These are phyloP conservation scores for Aureobasidium lini DNA, from an alignment of 2,329 filamentous ascomycete genomes.

Conservation along the genomic window DNA sequence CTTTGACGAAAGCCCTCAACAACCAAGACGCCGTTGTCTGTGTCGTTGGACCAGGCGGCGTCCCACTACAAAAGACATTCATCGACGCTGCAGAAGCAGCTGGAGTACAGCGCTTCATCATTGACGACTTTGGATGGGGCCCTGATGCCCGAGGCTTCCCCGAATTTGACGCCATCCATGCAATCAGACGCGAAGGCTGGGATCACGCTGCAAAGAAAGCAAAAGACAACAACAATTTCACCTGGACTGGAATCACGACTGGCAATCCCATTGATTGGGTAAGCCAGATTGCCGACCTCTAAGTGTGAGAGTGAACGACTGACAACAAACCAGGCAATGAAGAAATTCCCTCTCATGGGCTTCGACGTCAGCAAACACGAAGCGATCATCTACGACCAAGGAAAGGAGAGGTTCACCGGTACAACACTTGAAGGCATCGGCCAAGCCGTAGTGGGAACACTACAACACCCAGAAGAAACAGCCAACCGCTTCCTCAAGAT, in stretches of 20 bases:
- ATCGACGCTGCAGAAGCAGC: conserved; percentile 17
- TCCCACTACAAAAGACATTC: conserved; percentile 14
- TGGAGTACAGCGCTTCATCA: conserved; percentile 17
- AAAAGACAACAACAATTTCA: conserved; percentile 9
- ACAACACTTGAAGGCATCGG: conserved; percentile 47
- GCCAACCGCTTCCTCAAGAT: conserved; percentile 52
- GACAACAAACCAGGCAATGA: conserved; percentile 35
- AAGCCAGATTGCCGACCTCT: background rate
- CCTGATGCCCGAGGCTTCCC: conserved; percentile 19
- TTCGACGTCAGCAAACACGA: conserved; percentile 44
- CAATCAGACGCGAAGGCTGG: conserved; percentile 6
- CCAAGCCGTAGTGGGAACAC: conserved; percentile 40
- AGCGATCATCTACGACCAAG: conserved; percentile 48
- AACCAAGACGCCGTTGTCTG: conserved; percentile 19
- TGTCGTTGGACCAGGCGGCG: conserved; percentile 15
- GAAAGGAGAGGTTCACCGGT: conserved; percentile 42
- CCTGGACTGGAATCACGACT: conserved; percentile 16
- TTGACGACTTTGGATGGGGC: conserved; percentile 26
- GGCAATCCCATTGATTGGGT: conserved; percentile 20
- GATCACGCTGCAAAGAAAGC: conserved; percentile 24
- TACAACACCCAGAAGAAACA: conserved; percentile 43
- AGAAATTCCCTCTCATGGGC: conserved; percentile 55
- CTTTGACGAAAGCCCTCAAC: conserved; percentile 35
- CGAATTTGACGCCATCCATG: conserved; percentile 12
- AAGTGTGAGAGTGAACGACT: background rate